A percentile compares a stretch with the other conserved stretches of the same genome.
Conservation (phyloP, 495 filamentous ascomycete genomes). For the Penicillium pancosmium region DNA sequence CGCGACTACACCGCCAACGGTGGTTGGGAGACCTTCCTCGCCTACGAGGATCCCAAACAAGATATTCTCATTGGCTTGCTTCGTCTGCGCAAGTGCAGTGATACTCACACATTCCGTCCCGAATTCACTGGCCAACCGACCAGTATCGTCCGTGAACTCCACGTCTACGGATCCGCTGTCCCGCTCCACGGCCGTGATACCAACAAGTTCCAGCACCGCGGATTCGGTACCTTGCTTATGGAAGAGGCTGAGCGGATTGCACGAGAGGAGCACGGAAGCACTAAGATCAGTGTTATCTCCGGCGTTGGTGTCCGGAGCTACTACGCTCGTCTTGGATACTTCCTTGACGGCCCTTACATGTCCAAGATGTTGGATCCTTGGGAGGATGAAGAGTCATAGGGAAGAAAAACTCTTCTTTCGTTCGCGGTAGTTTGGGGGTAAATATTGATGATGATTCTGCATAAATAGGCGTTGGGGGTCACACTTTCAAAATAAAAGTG, state of each 20-base stretch:
- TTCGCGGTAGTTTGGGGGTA: conserved; percentile 1
- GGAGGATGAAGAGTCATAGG: conserved; percentile 45
- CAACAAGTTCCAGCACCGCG: conserved; percentile 97
- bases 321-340: conserved; percentile 90
- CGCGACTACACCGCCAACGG: conserved; percentile 93
- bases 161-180: conserved; percentile 95
- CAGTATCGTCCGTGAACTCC: conserved; percentile 89
- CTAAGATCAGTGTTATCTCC: conserved; percentile 93
- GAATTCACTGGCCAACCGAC: conserved; percentile 86
- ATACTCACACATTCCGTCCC: conserved; percentile 85
- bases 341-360: conserved; percentile 90
- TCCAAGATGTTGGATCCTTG: conserved; percentile 63
- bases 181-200: conserved; percentile 92
- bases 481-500: conserved; percentile 17
- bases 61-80: conserved; percentile 95
- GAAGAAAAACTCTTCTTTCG: neutral
- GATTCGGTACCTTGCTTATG: conserved; percentile 95
- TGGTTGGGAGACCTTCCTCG: conserved; percentile 97
- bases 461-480: conserved; percentile 21
- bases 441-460: conserved; percentile 7
- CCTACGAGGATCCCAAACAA: conserved; percentile 98
- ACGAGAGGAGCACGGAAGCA: conserved; percentile 86
- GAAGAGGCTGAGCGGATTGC: conserved; percentile 97
- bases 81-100: conserved; percentile 85
- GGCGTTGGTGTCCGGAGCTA: conserved; percentile 94